Percentiles rank a stretch among this genome's conserved stretches.
These are phyloP conservation scores for Penicillium sp. DNA, from an alignment of 2,329 filamentous ascomycete genomes.

Conservation along the genomic window DNA sequence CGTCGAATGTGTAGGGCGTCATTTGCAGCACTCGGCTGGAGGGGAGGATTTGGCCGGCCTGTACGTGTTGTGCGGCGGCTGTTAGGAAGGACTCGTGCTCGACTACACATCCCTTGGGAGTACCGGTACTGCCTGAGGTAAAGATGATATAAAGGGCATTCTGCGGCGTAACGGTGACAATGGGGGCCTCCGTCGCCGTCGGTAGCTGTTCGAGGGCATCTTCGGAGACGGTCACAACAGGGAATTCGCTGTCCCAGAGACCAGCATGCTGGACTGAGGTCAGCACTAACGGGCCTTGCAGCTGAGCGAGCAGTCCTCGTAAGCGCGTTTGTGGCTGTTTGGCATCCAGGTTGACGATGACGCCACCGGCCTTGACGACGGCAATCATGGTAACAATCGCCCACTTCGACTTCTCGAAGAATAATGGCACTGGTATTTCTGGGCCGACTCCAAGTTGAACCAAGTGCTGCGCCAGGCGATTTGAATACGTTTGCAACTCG, in stretches of 20 bases:
- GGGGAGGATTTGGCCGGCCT: too few relatives aligned
- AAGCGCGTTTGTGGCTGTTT: background rate
- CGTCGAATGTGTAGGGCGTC: too few relatives aligned
- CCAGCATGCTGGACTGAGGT: background rate
- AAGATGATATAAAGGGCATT: background rate
- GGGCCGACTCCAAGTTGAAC: background rate
- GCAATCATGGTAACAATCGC: background rate
- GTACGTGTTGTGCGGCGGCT: background rate
- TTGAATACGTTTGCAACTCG: background rate
- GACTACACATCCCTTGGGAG: background rate
- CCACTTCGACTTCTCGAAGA: background rate
- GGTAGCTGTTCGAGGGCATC: background rate
- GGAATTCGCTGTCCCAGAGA: background rate
- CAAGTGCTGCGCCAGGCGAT: background rate
- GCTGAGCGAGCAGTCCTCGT: background rate
- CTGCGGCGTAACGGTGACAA: background rate
- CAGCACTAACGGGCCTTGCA: background rate
- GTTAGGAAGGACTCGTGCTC: background rate
- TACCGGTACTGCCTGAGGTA: background rate
- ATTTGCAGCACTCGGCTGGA: too few relatives aligned
- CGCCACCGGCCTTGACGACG: background rate
- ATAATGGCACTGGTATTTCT: background rate
- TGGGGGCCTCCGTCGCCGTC: too few relatives aligned
- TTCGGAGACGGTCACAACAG: background rate
- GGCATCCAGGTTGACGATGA: background rate